phyloP scores from a whole-genome alignment of 352 stramenopile genomes.

The Pythium phragmitis region DNA sequence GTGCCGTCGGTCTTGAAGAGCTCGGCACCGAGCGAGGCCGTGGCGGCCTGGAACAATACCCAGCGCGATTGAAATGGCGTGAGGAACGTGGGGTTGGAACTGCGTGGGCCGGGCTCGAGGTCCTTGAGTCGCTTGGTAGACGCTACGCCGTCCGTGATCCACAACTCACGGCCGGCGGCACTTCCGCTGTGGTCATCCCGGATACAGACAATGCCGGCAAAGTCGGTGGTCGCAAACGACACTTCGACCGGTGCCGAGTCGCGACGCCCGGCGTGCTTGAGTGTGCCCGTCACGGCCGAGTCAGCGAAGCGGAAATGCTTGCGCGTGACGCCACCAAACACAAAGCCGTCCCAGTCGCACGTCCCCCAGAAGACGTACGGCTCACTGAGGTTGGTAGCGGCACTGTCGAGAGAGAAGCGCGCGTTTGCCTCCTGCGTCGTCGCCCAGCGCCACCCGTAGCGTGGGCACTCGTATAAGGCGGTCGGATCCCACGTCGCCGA shows the following conservation, averaged over 20 bases:
- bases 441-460: slow-evolving; percentile 62
- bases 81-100: slow-evolving; percentile 47
- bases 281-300: slow-evolving; percentile 49
- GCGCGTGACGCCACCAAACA: slow-evolving; percentile 43
- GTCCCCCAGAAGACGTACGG: slow-evolving; percentile 67
- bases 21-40: slow-evolving; percentile 39
- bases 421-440: slow-evolving; percentile 40
- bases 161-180: slow-evolving; percentile 52
- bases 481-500: slow-evolving; percentile 43
- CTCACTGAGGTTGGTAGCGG: slow-evolving; percentile 22
- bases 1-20: slow-evolving; percentile 67
- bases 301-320: slow-evolving; percentile 78
- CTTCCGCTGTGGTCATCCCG: slow-evolving; percentile 15
- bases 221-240: slow-evolving; percentile 36
- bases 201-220: slow-evolving; percentile 81
- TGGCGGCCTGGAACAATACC: slow-evolving; percentile 60
- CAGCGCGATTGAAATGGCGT: slow-evolving; percentile 34
- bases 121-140: slow-evolving; percentile 50
- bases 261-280: slow-evolving; percentile 60
- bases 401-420: slow-evolving; percentile 18
- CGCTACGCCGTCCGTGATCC: slow-evolving; percentile 43
- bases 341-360: slow-evolving; percentile 71
- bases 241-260: slow-evolving; percentile 40
- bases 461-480: slow-evolving; percentile 65
- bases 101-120: slow-evolving; percentile 30